Conservation (phyloP, 1,284 basidiomycete species). For the Coniferiporia weirii region DNA sequence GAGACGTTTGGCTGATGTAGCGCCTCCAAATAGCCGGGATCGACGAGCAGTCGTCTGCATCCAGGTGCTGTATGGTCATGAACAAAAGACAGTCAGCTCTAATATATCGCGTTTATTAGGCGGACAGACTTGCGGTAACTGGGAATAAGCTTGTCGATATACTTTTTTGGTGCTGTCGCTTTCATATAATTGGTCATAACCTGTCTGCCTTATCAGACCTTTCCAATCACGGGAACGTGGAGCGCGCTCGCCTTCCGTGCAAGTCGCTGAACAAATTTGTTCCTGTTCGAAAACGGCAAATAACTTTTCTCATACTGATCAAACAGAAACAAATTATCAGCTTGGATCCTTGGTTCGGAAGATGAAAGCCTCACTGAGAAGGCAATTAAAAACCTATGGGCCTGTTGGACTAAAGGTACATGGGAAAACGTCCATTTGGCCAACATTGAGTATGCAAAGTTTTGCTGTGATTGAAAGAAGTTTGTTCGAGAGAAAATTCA, state of each 20-base stretch:
- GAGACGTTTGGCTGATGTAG: background rate
- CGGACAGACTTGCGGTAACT: conserved; percentile 35
- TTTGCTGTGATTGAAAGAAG: conserved; percentile 17
- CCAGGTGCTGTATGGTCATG: too few species aligned
- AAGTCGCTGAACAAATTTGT: conserved; percentile 4
- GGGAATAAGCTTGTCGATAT: conserved; percentile 41
- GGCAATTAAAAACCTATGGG: conserved; percentile 44
- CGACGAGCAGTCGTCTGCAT: too few species aligned
- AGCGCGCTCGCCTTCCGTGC: conserved; percentile 9
- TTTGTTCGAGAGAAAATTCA: background rate
- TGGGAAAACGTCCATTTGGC: conserved; percentile 44
- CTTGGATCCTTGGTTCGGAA: background rate
- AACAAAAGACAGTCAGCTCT: too few species aligned
- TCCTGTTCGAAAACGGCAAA: conserved; percentile 13
- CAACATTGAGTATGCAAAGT: conserved; percentile 38
- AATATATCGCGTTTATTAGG: conserved; percentile 14
- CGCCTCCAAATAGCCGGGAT: background rate
- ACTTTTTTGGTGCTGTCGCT: conserved; percentile 39
- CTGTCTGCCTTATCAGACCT: conserved; percentile 23
- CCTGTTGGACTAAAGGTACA: conserved; percentile 41
- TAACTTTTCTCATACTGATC: conserved; percentile 11
- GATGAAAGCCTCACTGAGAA: conserved; percentile 30
- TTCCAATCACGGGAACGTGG: background rate
- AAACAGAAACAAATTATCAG: background rate
- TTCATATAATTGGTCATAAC: conserved; percentile 39